Evolutionary conservation across 2,329 filamentous ascomycete species (phyloP).

Genomic region (Beauveria rudraprayagi): DNA sequence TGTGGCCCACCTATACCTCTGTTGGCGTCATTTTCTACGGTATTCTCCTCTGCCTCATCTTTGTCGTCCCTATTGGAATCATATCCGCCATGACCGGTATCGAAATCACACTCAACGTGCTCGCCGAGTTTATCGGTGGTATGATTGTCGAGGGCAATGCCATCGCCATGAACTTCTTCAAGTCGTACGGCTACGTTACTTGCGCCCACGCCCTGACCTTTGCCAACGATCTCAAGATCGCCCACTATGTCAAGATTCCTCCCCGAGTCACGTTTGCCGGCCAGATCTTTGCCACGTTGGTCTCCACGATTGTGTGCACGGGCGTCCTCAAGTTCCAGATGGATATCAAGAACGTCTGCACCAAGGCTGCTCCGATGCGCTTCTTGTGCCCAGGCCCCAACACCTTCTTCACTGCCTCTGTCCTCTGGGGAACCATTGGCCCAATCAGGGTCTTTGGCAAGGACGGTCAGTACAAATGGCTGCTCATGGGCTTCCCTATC

Average conservation of each 20-base stretch:
- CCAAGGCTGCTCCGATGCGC: conserved; percentile 25
- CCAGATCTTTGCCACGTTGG: conserved; percentile 36
- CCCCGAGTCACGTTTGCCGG: conserved; percentile 38
- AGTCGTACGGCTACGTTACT: conserved; percentile 29
- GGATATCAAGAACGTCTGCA: conserved; percentile 30
- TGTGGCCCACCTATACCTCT: conserved; percentile 34
- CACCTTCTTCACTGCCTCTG: conserved; percentile 35
- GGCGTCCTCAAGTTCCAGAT: conserved; percentile 33
- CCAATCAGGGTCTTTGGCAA: conserved; percentile 33
- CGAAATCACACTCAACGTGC: conserved; percentile 31
- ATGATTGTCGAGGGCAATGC: conserved; percentile 29
- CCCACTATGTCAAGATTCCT: conserved; percentile 43
- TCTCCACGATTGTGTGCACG: conserved; percentile 38
- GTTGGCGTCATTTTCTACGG: conserved; percentile 33
- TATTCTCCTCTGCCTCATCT: conserved; percentile 30
- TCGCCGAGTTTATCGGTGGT: conserved; percentile 36
- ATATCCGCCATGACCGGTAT: conserved; percentile 37
- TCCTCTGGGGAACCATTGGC: conserved; percentile 38
- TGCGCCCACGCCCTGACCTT: conserved; percentile 18
- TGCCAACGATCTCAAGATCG: conserved; percentile 40
- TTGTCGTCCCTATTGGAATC: conserved; percentile 35
- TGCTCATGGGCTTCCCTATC: conserved; percentile 33
- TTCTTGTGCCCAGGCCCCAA: conserved; percentile 31
- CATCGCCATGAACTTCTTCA: conserved; percentile 26
- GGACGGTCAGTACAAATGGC: conserved; percentile 30